Evolutionary conservation across 306 rosid species (phyloP), one percentile per base, ranked within the genome.

Genomic region (Casuarina cunninghamiana): DNA sequence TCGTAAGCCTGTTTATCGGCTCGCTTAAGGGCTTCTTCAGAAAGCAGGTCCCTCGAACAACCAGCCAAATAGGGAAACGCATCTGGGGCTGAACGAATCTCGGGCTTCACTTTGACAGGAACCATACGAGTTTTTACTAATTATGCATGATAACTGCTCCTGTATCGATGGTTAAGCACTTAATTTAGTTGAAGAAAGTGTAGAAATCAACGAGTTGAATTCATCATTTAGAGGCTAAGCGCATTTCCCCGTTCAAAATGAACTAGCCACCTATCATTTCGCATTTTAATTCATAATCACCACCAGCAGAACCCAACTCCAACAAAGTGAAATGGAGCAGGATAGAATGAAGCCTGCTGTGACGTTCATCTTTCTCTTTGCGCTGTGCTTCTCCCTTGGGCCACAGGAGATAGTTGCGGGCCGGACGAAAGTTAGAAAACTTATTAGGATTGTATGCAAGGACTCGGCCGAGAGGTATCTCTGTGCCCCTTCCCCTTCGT

Each of bases 331-430:
- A 39, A 43, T 2, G 0, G 9, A 10, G 2, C 16, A 17, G 32
- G 32, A 26, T 26, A 48, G 3, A 71, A 85, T 91, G 98, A 84
- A 79, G 72, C 39, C 63, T 45, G 5, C 71, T 12, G 15, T 58
- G 55, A 54, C 63, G 3, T 39, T 38, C 26, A 12, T 84, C 44
- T 55, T 82, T 61, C 57, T 88, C 51, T 76, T 66, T 37, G 44
- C 58, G 0, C 58, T 81, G 3, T 83, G 63, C 76, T 5, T 83
- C 49, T 32, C 74, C 32, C 48, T 76, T n/a, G 37, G 41, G 21
- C 78, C 84, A 48, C 45, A 74, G n/a, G 11, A 38, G 45, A 75
- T 16, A 10, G 72, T 6, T 15, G 88, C 76, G 16, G 1, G 9
- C 32, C 2, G 0, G 13, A 0, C 0, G 26, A 66, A 37, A 50